Conservation (phyloP, 441 rosid species). For the Brassica hybrid region DNA sequence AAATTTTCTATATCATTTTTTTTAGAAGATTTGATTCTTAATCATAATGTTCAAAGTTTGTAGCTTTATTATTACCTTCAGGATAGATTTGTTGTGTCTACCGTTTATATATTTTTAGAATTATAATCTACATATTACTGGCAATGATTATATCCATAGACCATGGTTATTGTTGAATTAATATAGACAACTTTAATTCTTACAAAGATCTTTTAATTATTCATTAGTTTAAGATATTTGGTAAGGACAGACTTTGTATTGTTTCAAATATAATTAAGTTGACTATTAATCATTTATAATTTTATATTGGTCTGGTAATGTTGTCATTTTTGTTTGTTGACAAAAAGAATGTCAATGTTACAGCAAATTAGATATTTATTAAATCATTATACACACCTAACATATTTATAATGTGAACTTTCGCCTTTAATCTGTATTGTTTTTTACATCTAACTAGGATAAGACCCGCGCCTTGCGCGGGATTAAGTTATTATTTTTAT, state of each 20-base stretch:
- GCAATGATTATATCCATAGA: background rate
- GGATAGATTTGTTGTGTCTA: background rate
- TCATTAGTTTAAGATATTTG: background rate
- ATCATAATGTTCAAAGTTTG: background rate
- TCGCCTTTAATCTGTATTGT: background rate
- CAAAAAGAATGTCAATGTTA: conserved; percentile 28
- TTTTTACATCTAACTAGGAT: too few species aligned
- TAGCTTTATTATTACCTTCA: background rate
- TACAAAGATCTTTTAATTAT: background rate
- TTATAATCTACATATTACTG: background rate
- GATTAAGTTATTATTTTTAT: too few species aligned
- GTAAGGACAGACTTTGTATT: background rate
- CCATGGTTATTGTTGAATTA: background rate
- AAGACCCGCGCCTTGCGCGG: too few species aligned
- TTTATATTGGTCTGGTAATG: background rate
- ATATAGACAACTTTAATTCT: background rate
- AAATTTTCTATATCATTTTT: background rate
- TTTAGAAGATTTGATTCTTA: background rate
- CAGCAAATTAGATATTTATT: background rate
- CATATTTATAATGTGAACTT: background rate
- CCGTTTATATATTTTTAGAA: background rate
- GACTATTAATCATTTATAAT: background rate
- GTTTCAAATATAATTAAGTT: background rate
- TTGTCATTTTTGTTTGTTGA: conserved; percentile 33
- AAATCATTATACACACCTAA: background rate